Percentiles rank a stretch among this genome's conserved stretches.
Conservation (phyloP, 768 basidiomycete species). For the Austroboletus eburneus region DNA sequence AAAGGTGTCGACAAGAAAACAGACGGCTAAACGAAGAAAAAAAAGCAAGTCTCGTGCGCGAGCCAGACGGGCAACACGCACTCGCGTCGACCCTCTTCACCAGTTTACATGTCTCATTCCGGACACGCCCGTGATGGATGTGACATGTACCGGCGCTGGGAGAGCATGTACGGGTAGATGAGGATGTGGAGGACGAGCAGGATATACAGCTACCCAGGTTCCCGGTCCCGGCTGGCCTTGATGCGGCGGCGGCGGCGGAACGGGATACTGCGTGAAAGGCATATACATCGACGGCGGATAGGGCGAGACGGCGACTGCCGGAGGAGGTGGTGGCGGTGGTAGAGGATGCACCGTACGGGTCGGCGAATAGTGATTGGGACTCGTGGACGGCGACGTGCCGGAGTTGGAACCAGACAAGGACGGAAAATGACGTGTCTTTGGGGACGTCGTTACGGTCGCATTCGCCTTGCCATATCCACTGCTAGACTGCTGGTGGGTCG, state of each 20-base stretch:
- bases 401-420: not conserved
- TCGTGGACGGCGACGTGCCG: constrained; percentile 4
- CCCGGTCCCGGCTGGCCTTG: constrained; percentile 14
- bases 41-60: too few relatives aligned
- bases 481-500: not conserved
- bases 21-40: not conserved
- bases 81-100: constrained; percentile 14
- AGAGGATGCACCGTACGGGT: constrained; percentile 9
- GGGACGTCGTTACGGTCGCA: constrained; percentile 1
- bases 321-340: constrained; percentile 9
- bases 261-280: constrained; percentile 19
- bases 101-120: constrained; percentile 26
- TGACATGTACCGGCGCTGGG: constrained; percentile 6
- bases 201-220: constrained; percentile 24
- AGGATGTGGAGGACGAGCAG: constrained; percentile 13
- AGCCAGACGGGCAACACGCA: not conserved
- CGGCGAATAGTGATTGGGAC: constrained; percentile 4
- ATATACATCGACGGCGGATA: constrained; percentile 21
- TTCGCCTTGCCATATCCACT: constrained; percentile 9
- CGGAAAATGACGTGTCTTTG: constrained; percentile 1
- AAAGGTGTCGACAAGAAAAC: constrained; percentile 14
- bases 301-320: constrained; percentile 11
- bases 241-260: constrained; percentile 13
- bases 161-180: constrained; percentile 16
- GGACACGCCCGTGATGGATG: constrained; percentile 18